phyloP scores from a whole-genome alignment of 306 rosid genomes.

The Malus domestica region ASM211411v1 NC_041800.1:13597001-13597500 shows the following conservation, averaged over 20 bases:
- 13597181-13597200: conserved; percentile 25
- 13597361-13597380: conserved; percentile 1
- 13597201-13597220: conserved; percentile 1
- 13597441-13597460: neutral
- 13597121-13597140: neutral
- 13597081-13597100: neutral
- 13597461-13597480: conserved; percentile 24
- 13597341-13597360: conserved; percentile 12
- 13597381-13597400: conserved; percentile 21
- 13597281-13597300: neutral
- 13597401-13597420: conserved; percentile 12
- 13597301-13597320: neutral
- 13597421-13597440: conserved; percentile 8
- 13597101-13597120: neutral
- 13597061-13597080: conserved; percentile 14
- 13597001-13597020: neutral
- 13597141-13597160: neutral
- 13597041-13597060: neutral
- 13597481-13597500: conserved; percentile 15
- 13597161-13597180: neutral
- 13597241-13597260: neutral
- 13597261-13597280: neutral
- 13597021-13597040: neutral
- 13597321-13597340: conserved; percentile 14
- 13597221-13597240: conserved; percentile 22